A percentile compares a stretch with the other conserved stretches of the same genome.
Conservation (phyloP, 1,284 basidiomycete species). For the Puccinia novopanici region DNA sequence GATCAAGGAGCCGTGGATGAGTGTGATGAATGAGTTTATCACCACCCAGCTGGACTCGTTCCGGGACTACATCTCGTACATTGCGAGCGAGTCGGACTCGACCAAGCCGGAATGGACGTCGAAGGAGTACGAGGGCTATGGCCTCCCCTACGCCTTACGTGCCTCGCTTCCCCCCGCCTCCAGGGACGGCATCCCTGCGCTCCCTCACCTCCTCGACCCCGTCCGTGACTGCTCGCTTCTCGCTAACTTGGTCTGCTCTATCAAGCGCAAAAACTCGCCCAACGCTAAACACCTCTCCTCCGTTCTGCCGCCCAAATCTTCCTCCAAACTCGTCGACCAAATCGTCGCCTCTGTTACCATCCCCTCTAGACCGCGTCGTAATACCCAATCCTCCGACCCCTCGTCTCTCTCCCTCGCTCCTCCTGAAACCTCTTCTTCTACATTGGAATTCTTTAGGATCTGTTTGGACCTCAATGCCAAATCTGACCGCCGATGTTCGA, state of each 20-base stretch:
- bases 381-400: background rate
- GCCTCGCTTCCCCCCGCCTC: slow-evolving; percentile 52
- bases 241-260: slow-evolving; percentile 15
- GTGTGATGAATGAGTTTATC: slow-evolving; percentile 57
- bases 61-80: slow-evolving; percentile 72
- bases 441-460: slow-evolving; percentile 43
- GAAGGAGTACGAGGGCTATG: slow-evolving; percentile 54
- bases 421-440: too few species aligned
- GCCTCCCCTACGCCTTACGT: slow-evolving; percentile 53
- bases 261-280: background rate
- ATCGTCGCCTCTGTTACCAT: background rate
- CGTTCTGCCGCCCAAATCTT: background rate
- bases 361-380: background rate
- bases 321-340: background rate
- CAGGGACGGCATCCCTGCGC: slow-evolving; percentile 55
- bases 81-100: slow-evolving; percentile 50
- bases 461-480: slow-evolving; percentile 65
- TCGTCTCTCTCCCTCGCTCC: background rate
- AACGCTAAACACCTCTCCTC: background rate
- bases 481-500: slow-evolving; percentile 79
- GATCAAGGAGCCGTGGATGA: slow-evolving; percentile 58
- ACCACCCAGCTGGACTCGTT: slow-evolving; percentile 68
- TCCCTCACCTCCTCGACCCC: slow-evolving; percentile 57
- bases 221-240: slow-evolving; percentile 54
- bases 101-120: slow-evolving; percentile 56